Conservation (phyloP, 2,329 filamentous ascomycete genomes). For the Colletotrichum sp. region DNA sequence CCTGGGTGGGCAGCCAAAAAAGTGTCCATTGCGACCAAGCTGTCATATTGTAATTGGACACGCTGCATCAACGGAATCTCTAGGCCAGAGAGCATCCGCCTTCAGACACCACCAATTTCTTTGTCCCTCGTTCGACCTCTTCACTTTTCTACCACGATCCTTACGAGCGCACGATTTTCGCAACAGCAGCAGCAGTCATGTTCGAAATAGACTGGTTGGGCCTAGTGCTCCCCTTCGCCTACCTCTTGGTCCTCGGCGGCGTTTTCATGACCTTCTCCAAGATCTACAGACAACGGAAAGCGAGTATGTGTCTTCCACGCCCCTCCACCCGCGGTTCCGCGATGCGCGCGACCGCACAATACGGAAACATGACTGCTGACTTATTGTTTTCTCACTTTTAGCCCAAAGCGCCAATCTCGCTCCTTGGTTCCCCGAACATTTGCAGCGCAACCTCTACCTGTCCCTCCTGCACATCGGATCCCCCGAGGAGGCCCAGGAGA, state of each 20-base stretch:
- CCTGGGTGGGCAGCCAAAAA: slow-evolving; percentile 16
- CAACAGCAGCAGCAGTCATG: slow-evolving; percentile 39
- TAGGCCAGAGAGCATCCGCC: neutral
- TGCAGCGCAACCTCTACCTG: slow-evolving; percentile 93
- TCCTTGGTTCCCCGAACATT: slow-evolving; percentile 91
- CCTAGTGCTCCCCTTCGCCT: slow-evolving; percentile 86
- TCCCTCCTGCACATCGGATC: slow-evolving; percentile 83
- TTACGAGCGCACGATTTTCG: slow-evolving; percentile 9
- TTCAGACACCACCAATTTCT: slow-evolving; percentile 8
- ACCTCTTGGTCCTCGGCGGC: slow-evolving; percentile 84
- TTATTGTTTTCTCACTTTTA: slow-evolving; percentile 37
- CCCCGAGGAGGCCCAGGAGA: slow-evolving; percentile 65
- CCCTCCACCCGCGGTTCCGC: neutral
- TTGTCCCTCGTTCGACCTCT: slow-evolving; percentile 15
- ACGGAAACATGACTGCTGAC: neutral
- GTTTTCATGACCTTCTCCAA: slow-evolving; percentile 91
- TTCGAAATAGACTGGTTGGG: slow-evolving; percentile 74
- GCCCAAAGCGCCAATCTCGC: slow-evolving; percentile 83
- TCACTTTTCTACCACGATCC: slow-evolving; percentile 10
- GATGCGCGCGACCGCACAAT: neutral
- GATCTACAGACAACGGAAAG: slow-evolving; percentile 92
- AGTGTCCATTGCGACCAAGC: slow-evolving; percentile 20
- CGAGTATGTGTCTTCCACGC: slow-evolving; percentile 57
- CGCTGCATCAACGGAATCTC: slow-evolving; percentile 14
- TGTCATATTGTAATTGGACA: slow-evolving; percentile 22